Evolutionary conservation across 2,329 filamentous ascomycete species (phyloP), one percentile per base, ranked within the genome.

Genomic region (Didymella glomerata): DNA sequence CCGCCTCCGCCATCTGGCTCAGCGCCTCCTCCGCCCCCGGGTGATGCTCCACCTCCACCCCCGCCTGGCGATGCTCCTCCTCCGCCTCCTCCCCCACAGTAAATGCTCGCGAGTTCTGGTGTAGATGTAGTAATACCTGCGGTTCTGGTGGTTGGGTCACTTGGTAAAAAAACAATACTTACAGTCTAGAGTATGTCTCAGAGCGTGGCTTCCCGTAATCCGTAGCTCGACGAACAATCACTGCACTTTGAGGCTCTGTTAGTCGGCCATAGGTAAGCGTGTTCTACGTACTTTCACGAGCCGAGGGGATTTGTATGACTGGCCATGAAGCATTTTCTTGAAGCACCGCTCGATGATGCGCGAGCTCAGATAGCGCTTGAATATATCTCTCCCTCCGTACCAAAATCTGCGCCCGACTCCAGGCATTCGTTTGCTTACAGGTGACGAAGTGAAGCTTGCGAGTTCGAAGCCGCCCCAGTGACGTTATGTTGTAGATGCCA

Each of bases 21-120:
- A 47, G 85, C 85, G 42, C 87, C 88, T 36, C 85, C 86, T n/a
- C 85, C 86, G 24, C 84, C 85, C 61, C 83, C 82, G 54, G 81
- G 82, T 64, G 87, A 86, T 63, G 84, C 63, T 9, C 71, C 69
- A 36, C 70, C 70, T 27, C 72, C 88, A 57, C 87, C 88, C 36
- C 88, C 85, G 40, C 81, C 82, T 16, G 84, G 84, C 67, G 84
- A 87, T 58, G 81, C 83, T 61, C 85, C 85, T 63, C 88, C 87
- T 22, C 88, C 90, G 24, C 71, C 71, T 24, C 71, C 71, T 13
- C 70, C 70, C 18, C 70, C 70, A 32, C 68, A 68, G 55, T 73
- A 70, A 64, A 51, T 16, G 32, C 9, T 34, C 36, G 18, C 36
- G 27, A 47, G 25, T 16, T 44, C 11, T 50, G 20, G 47, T n/a